phyloP scores from a whole-genome alignment of 352 stramenopile genomes.

The Phytophthora pluvialis region DNA sequence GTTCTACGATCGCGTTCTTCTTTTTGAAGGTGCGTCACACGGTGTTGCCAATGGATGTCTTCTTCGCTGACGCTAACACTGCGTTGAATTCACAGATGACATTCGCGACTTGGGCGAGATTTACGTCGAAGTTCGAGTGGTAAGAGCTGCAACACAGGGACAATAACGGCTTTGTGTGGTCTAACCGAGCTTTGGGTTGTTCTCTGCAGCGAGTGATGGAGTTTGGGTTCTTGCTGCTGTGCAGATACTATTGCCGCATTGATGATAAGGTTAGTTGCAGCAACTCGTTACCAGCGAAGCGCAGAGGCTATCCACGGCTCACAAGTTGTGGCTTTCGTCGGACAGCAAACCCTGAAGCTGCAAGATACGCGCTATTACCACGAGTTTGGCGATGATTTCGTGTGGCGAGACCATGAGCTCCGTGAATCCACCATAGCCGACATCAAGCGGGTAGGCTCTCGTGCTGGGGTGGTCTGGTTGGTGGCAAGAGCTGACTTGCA shows the following conservation, averaged over 20 bases:
- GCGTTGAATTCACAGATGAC: conserved; percentile 47
- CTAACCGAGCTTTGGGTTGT: conserved; percentile 7
- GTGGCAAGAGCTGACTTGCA: neutral
- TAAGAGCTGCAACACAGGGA: conserved; percentile 24
- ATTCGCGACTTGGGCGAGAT: conserved; percentile 72
- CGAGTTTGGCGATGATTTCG: conserved; percentile 56
- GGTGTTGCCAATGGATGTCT: neutral
- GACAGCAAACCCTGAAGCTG: conserved; percentile 47
- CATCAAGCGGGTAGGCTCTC: conserved; percentile 43
- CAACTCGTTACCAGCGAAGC: neutral
- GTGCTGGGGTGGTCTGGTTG: neutral
- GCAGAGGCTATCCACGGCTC: neutral
- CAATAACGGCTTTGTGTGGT: neutral
- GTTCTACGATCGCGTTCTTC: conserved; percentile 61
- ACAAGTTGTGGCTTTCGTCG: neutral
- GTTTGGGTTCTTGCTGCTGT: conserved; percentile 72
- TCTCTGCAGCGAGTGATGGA: conserved; percentile 56
- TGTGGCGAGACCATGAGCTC: conserved; percentile 63
- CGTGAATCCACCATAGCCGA: conserved; percentile 44
- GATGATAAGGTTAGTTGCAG: conserved; percentile 53
- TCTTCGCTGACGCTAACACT: neutral
- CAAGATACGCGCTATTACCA: conserved; percentile 71
- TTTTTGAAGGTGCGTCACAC: conserved; percentile 60
- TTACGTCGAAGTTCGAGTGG: conserved; percentile 61
- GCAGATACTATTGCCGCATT: conserved; percentile 67